Evolutionary conservation across 1,139 yeast genomes (phyloP).

Genomic region (Kodamaea sp.): DNA sequence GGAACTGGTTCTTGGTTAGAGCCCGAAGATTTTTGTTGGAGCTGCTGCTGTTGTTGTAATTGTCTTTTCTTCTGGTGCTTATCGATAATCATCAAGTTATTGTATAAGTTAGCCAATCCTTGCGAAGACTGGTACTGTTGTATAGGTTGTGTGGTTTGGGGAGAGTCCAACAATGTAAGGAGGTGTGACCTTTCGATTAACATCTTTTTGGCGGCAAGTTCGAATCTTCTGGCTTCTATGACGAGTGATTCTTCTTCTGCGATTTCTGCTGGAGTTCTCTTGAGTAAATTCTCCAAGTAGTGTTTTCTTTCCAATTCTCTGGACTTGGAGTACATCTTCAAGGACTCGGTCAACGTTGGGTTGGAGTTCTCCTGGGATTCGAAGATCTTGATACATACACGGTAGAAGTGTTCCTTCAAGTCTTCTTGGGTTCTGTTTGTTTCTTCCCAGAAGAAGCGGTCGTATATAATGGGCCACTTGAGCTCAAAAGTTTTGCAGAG

Average conservation of each 20-base stretch:
- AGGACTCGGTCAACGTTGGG: slow-evolving; percentile 49
- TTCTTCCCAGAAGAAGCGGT: slow-evolving; percentile 57
- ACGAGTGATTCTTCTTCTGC: slow-evolving; percentile 97
- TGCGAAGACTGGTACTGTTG: slow-evolving; percentile 83
- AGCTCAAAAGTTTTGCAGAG: slow-evolving; percentile 74
- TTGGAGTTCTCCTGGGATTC: slow-evolving; percentile 50
- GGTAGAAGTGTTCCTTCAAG: slow-evolving; percentile 77
- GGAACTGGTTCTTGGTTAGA: slow-evolving; percentile 51
- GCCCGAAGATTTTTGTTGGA: slow-evolving; percentile 40
- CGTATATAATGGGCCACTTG: slow-evolving; percentile 84
- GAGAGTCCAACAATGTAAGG: slow-evolving; percentile 80
- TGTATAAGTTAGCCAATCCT: slow-evolving; percentile 85
- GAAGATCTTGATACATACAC: slow-evolving; percentile 39
- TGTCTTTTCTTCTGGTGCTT: slow-evolving; percentile 54
- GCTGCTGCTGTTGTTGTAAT: slow-evolving; percentile 36
- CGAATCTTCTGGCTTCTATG: slow-evolving; percentile 89
- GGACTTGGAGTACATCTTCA: slow-evolving; percentile 58
- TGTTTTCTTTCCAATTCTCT: slow-evolving; percentile 79
- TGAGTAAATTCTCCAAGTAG: slow-evolving; percentile 72
- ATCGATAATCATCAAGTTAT: slow-evolving; percentile 75
- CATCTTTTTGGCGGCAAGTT: slow-evolving; percentile 89
- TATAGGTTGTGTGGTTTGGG: slow-evolving; percentile 76
- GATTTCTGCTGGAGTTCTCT: slow-evolving; percentile 91
- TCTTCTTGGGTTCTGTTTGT: slow-evolving; percentile 62
- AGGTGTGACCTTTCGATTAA: slow-evolving; percentile 80